A percentile compares a stretch with the other conserved stretches of the same genome.
These are phyloP conservation scores for Carex kokanica DNA, from an alignment of 176 grass and related monocot genomes.

Conservation along the genomic window DNA sequence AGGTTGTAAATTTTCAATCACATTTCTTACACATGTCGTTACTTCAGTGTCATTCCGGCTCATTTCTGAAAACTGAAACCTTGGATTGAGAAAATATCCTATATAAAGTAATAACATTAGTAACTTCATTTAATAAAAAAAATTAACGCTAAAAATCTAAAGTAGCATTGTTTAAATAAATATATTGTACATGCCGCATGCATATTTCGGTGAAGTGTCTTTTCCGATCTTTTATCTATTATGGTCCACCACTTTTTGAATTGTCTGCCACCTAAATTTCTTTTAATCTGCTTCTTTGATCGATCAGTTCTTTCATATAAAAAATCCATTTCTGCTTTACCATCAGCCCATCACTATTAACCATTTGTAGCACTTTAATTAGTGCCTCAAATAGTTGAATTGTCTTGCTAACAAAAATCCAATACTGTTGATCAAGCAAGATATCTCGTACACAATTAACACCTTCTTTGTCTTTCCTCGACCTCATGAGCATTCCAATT, in stretches of 20 bases:
- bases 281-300: not conserved
- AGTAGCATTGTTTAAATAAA: not conserved
- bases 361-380: too few species aligned
- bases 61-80: not conserved
- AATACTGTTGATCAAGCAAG: too few species aligned
- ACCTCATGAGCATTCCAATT: too few species aligned
- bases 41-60: not conserved
- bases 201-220: not conserved
- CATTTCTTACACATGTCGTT: not conserved
- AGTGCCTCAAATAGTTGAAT: too few species aligned
- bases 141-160: too few species aligned
- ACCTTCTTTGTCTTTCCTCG: too few species aligned
- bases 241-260: not conserved
- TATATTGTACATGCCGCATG: too few species aligned
- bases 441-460: too few species aligned
- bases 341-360: too few species aligned
- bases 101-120: not conserved
- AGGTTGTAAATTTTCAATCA: not conserved
- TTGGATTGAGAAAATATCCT: not conserved
- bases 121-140: not conserved
- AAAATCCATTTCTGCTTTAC: not conserved
- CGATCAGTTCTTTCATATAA: not conserved
- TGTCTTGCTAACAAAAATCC: too few species aligned
- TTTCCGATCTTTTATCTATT: not conserved
- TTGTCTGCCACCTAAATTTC: not conserved